Evolutionary conservation across 176 grass and related monocot species (phyloP), one percentile per base, ranked within the genome.

Genomic region (Areca catechu): DNA sequence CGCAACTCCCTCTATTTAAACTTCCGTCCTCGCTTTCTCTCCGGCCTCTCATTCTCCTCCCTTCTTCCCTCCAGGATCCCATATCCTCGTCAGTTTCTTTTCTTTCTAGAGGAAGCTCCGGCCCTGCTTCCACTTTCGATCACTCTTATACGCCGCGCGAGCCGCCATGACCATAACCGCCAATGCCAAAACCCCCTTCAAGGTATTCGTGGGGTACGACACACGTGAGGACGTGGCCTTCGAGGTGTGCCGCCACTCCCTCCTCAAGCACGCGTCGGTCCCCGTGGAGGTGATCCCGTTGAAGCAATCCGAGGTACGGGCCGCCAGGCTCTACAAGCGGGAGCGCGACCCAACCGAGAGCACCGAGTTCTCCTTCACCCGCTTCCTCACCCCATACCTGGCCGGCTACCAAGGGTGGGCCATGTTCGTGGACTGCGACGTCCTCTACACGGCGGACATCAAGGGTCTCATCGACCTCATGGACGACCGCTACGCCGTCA

Each of bases 321-420:
- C 78, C 0, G 51, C 81, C 16, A 72, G 78, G 16, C 75, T 89
- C 2, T 95, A 95, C 81, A 69, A 68, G 69, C 89, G 85, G 14
- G 69, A 62, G 27, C 81, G 89, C 1, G 78, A 65, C 0, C 89
- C 69, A 48, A 95, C 74, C 2, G 89, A 95, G 78, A 85, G 81
- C 64, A 95, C 89, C 16, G 89, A 95, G 72, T 95, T 95, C 84
- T 95, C 89, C 61, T 95, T 95, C 81, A 85, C 89, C 16, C 89
- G 89, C 55, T 95, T 95, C 75, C 84, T 95, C 65, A 95, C 89
- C 34, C 85, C 89, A 0, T 74, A 62, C 65, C 84, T 95, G 48
- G 71, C 89, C 0, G 81, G 72, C 0, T 95, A 63, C 75, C 58
- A 56, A 25, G 89, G 89, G 68, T 95, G 89, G 89, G 85, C 85